Evolutionary conservation across 257 asterid species (phyloP), one percentile per base, ranked within the genome.

Genomic region (Lavandula angustifolia): DNA sequence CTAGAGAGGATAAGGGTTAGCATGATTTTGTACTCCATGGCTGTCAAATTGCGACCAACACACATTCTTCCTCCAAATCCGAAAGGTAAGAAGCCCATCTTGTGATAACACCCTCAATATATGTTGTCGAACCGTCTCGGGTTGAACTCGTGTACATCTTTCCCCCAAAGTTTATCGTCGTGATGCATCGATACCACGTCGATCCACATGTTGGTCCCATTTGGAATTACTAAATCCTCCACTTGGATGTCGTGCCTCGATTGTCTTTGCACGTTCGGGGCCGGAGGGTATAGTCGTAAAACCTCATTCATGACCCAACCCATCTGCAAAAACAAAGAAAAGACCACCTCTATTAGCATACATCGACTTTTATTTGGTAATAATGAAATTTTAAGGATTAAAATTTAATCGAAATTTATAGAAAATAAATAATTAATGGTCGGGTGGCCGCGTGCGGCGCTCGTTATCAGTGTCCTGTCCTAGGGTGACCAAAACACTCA

Each of bases 11-110:
- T 84, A 12, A 70, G 56, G 5, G 85, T 75, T 31, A 89, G 67
- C 44, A 85, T 86, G 64, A 85, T 77, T 70, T 78, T 89, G 80
- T 84, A 92, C 74, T 92, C 99, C 90, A 92, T 87, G 32, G 41
- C 68, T 0, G 88, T 69, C 67, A 89, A 75, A 40, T 89, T 89
- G 72, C 84, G 73, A 3, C 99, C 96, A 4, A 92, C 66, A 42
- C 97, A 89, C 96, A 89, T 87, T 62, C 97, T 81, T 27, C 97
- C 99, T 46, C 99, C 99, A 51, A 89, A 89, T 0, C 97, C 96
- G 32, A 89, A 89, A 0, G 97, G 99, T 72, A 89, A 68, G 54
- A 54, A 92, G 0, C 99, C 99, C 95, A 87, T 87, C 68, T 87
- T 92, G 73, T 87, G 96, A n/a, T 79, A 80, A 79, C 97, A 84